phyloP scores from a whole-genome alignment of 371 early-diverging fungal genomes.

The Mucor circinelloides region DNA sequence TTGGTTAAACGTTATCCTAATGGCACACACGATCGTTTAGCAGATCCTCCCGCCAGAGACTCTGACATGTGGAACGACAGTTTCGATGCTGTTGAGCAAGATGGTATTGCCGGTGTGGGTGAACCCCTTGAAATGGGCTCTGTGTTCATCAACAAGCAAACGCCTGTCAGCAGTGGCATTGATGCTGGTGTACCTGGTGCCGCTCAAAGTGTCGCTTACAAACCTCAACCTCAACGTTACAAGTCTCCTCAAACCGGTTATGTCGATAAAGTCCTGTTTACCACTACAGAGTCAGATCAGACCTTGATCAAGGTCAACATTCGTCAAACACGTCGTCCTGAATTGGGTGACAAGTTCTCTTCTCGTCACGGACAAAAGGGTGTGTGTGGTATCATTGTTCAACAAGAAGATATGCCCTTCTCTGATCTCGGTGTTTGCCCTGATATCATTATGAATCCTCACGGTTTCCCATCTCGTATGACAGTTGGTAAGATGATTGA shows the following conservation, averaged over 20 bases:
- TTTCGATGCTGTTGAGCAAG: conserved; percentile 76
- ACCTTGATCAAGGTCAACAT: conserved; percentile 94
- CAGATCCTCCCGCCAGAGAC: conserved; percentile 68
- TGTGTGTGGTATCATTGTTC: conserved; percentile 97
- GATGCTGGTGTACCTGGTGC: conserved; percentile 58
- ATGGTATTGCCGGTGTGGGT: conserved; percentile 92
- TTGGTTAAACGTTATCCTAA: conserved; percentile 85
- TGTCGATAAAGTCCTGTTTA: conserved; percentile 90
- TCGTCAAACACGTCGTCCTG: conserved; percentile 97
- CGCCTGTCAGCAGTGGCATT: conserved; percentile 72
- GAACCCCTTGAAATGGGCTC: conserved; percentile 75
- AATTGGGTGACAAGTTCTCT: conserved; percentile 99
- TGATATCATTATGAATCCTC: conserved; percentile 99
- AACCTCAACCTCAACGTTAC: conserved; percentile 80
- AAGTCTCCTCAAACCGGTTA: conserved; percentile 86
- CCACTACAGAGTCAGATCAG: conserved; percentile 94
- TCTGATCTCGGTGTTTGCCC: conserved; percentile 95
- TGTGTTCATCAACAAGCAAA: conserved; percentile 87
- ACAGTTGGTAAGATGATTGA: conserved; percentile 99
- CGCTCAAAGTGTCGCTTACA: conserved; percentile 68
- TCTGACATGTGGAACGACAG: conserved; percentile 50
- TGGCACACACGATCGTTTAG: conserved; percentile 88
- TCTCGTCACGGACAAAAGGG: conserved; percentile 99
- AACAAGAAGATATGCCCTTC: conserved; percentile 99
- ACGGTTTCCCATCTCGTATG: conserved; percentile 99